Percentiles rank a stretch among this genome's conserved stretches.
Conservation (phyloP, 768 basidiomycete genomes). For the Suillus subluteus region DNA sequence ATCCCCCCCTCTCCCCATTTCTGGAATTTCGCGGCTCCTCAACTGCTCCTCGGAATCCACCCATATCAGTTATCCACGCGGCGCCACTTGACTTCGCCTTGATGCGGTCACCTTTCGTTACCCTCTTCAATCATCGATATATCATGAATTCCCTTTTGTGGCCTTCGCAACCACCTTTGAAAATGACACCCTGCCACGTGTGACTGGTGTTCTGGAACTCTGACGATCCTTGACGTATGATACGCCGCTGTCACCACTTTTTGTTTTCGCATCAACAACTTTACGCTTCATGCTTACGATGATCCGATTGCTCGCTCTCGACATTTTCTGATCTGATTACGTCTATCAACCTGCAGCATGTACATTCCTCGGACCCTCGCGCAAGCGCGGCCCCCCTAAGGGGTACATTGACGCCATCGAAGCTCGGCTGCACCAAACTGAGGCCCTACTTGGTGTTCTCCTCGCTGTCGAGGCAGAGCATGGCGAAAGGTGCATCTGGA, state of each 20-base stretch:
- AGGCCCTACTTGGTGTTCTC: constrained; percentile 85
- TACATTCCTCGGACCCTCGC: constrained; percentile 78
- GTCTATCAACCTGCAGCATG: constrained; percentile 49
- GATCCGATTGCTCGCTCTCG: not conserved
- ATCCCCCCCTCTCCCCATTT: constrained; percentile 4
- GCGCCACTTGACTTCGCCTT: constrained; percentile 7
- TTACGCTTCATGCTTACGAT: not conserved
- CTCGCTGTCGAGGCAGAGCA: constrained; percentile 48
- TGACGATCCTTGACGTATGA: not conserved
- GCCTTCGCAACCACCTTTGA: constrained; percentile 8
- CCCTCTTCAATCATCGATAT: not conserved
- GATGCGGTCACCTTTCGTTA: constrained; percentile 1
- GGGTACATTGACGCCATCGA: constrained; percentile 96
- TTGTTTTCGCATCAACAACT: not conserved
- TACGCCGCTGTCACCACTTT: not conserved
- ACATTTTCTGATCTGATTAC: constrained; percentile 2
- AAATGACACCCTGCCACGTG: not conserved
- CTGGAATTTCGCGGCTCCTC: constrained; percentile 7
- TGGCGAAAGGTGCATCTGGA: constrained; percentile 34
- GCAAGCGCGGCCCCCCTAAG: constrained; percentile 87
- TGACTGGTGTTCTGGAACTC: not conserved
- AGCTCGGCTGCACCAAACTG: constrained; percentile 87
- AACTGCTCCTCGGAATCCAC: not conserved
- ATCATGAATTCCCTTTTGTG: constrained; percentile 9
- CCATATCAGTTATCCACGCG: not conserved